A percentile compares a stretch with the other conserved stretches of the same genome.
Conservation (phyloP, 768 basidiomycete genomes). For the Mycena floridula region DNA sequence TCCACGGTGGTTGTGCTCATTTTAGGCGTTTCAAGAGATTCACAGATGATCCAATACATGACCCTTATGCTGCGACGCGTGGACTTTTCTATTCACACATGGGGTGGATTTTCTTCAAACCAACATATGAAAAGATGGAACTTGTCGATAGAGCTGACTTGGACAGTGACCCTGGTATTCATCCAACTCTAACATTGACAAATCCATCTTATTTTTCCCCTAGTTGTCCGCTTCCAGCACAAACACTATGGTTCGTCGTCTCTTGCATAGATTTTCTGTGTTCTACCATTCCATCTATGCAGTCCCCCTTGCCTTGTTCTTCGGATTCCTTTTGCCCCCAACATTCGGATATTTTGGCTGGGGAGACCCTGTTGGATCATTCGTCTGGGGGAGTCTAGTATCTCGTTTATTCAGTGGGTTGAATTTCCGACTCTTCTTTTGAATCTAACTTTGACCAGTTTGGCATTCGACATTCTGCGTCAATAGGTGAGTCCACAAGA, state of each 20-base stretch:
- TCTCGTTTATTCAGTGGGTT: constrained; percentile 52
- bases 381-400: constrained; percentile 68
- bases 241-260: constrained; percentile 56
- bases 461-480: constrained; percentile 73
- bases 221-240: constrained; percentile 70
- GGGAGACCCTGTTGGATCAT: constrained; percentile 61
- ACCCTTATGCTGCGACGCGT: constrained; percentile 71
- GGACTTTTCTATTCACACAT: constrained; percentile 75
- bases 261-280: not conserved
- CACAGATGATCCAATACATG: constrained; percentile 62
- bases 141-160: constrained; percentile 65
- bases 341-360: constrained; percentile 43
- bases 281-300: not conserved
- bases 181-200: not conserved
- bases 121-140: constrained; percentile 54
- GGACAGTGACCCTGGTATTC: constrained; percentile 56
- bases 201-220: not conserved
- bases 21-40: too few relatives aligned
- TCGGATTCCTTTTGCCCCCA: constrained; percentile 55
- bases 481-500: constrained; percentile 63
- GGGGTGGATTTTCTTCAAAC: constrained; percentile 84
- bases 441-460: constrained; percentile 22
- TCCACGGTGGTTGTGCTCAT: too few relatives aligned
- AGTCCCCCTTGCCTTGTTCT: constrained; percentile 57
- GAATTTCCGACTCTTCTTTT: not conserved